phyloP scores from a whole-genome alignment of 805 yeast genomes.

The Metschnikowia continentalis region DNA sequence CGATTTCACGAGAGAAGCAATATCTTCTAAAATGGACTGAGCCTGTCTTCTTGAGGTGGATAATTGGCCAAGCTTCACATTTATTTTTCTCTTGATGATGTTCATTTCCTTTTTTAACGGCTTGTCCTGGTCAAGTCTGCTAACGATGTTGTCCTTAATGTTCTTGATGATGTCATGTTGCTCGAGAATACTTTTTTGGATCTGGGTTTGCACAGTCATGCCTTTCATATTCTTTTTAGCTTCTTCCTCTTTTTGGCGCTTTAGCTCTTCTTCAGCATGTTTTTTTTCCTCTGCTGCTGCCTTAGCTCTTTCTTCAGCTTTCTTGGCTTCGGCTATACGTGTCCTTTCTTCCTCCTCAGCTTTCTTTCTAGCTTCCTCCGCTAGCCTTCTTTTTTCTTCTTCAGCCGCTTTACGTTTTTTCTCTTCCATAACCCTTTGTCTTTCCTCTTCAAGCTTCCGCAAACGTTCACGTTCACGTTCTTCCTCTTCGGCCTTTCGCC shows the following conservation, averaged over 20 bases:
- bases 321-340: conserved; percentile 7
- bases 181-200: conserved; percentile 43
- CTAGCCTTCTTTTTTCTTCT: conserved; percentile 5
- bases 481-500: not conserved
- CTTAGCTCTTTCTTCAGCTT: conserved; percentile 17
- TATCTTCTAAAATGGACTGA: conserved; percentile 44
- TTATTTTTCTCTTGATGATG: conserved; percentile 68
- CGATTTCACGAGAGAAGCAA: conserved; percentile 46
- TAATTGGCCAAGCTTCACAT: conserved; percentile 88
- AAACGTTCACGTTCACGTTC: conserved; percentile 1
- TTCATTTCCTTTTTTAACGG: conserved; percentile 51
- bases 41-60: conserved; percentile 69
- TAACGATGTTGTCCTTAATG: conserved; percentile 59
- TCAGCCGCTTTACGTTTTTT: conserved; percentile 15
- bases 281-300: conserved; percentile 10
- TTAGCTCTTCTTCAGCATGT: conserved; percentile 15
- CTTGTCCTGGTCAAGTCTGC: conserved; percentile 47
- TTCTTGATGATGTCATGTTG: conserved; percentile 50
- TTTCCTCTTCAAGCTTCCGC: conserved; percentile 7
- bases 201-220: conserved; percentile 27
- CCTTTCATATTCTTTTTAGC: conserved; percentile 24
- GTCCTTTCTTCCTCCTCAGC: conserved; percentile 13
- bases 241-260: conserved; percentile 14
- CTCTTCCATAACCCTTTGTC: conserved; percentile 11
- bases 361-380: conserved; percentile 19